Base-by-base conservation (phyloP, 2,329 filamentous ascomycete genomes). In the Teratosphaeriaceae sp. region DNA sequence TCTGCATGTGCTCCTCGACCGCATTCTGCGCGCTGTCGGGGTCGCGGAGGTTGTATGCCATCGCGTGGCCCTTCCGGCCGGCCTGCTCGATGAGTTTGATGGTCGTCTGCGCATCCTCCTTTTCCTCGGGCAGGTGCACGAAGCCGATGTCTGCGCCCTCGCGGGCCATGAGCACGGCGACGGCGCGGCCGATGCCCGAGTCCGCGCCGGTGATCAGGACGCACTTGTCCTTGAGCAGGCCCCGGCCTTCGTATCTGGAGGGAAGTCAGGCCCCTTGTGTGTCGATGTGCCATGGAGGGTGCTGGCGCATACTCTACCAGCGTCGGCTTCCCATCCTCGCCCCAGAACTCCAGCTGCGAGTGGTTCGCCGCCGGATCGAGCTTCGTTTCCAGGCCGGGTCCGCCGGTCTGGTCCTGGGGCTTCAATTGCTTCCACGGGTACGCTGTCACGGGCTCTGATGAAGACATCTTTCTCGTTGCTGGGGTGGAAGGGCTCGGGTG, bases 171-270 rank as follows among this genome's bases (percentile, higher is more conserved):
- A 90, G 71, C 13, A 90, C 74, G 1, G 86, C 84, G 1, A 82
- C 78, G 1, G 86, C 81, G 26, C 85, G 79, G 4, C 86, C 85
- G 50, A 92, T 90, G 1, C 86, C 85, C 4, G 78, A 83, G 63
- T 90, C 85, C 3, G 85, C 86, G 13, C 85, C 85, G 0, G 86
- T 90, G 56, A 92, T 90, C 44, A 92, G 66, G 4, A 85, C 84
- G 45, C 78, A 84, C 65, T 84, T 86, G 49, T 80, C 85, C 55
- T 78, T 65, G 5, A 92, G 76, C 66, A 92, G 92, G 37, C 79
- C 81, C 1, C 85, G 83, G 4, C 84, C 77, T 59, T 81, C 80
- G 68, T 92, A 90, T 15, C 29, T 31, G 29, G 29, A 6, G 15
- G 11, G 29, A 7, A 6, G 15, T 31, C 29, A 31, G 29, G 8